Percentiles rank a stretch among this genome's conserved stretches.
Conservation (phyloP, 176 grass and related monocot genomes). For the Rhipidocladum racemiflorum region DNA sequence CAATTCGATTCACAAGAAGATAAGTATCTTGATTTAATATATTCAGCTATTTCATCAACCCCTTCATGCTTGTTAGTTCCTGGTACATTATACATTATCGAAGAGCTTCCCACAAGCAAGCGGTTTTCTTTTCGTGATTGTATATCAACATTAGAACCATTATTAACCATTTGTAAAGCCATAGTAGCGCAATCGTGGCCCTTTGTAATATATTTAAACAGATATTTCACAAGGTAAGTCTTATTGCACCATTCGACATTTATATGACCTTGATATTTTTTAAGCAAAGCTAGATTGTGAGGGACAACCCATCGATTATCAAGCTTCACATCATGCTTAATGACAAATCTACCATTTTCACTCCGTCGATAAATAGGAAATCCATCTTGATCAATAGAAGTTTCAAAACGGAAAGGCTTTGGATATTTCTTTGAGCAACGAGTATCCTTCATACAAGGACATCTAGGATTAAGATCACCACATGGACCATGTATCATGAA, state of each 20-base stretch:
- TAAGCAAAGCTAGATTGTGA: neutral
- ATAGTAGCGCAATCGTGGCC: neutral
- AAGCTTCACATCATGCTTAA: neutral
- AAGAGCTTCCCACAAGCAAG: too few relatives aligned
- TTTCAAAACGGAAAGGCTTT: neutral
- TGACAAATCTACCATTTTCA: neutral
- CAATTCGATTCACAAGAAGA: neutral
- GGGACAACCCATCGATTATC: conserved; percentile 11
- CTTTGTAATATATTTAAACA: neutral
- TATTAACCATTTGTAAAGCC: too few relatives aligned
- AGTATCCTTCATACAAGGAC: neutral
- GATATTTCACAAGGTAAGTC: neutral
- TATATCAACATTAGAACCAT: too few relatives aligned
- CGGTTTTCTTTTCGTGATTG: too few relatives aligned
- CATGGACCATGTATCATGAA: too few relatives aligned
- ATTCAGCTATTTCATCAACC: neutral
- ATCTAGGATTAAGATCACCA: too few relatives aligned
- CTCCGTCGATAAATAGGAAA: neutral
- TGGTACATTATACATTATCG: too few relatives aligned
- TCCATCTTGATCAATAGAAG: neutral
- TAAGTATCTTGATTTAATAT: neutral
- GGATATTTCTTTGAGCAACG: neutral
- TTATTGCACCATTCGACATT: conserved; percentile 20
- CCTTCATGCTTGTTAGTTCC: neutral
- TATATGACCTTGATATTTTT: neutral